These are phyloP conservation scores for Volvox reticuliferus DNA, from an alignment of 139 green algal genomes.

Conservation along the genomic window DNA sequence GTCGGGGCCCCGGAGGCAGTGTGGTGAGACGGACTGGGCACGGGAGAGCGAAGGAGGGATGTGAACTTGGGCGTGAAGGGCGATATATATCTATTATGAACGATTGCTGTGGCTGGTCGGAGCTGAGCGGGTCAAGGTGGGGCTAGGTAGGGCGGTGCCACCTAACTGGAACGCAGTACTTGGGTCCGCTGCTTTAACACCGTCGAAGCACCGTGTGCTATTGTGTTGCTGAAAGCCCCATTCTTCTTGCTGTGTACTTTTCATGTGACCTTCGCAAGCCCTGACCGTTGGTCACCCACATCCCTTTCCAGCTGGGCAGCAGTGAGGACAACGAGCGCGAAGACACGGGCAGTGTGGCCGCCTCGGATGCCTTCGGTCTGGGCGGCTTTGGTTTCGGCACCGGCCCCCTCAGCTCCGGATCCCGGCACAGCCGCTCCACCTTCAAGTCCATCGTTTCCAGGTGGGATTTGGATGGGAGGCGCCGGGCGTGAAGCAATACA, in stretches of 20 bases:
- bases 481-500: no score
- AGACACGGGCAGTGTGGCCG: conserved; percentile 3
- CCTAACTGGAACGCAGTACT: no score
- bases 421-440: not conserved
- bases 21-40: conserved; percentile 10
- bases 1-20: conserved; percentile 1
- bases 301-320: conserved; percentile 28
- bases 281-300: no score
- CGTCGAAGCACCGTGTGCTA: no score
- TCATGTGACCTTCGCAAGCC: no score
- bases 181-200: no score
- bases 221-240: no score
- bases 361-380: not conserved
- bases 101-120: not conserved
- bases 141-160: not conserved
- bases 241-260: no score
- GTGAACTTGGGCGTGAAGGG: no score
- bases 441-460: conserved; percentile 8
- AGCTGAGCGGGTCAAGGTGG: not conserved
- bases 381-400: not conserved
- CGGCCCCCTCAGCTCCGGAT: not conserved
- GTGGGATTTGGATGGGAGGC: conserved; percentile 7
- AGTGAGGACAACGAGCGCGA: conserved; percentile 30
- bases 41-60: no score
- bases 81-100: not conserved